These are phyloP conservation scores for Rhizomucor miehei DNA, from an alignment of 371 early-diverging fungal genomes.

Conservation along the genomic window DNA sequence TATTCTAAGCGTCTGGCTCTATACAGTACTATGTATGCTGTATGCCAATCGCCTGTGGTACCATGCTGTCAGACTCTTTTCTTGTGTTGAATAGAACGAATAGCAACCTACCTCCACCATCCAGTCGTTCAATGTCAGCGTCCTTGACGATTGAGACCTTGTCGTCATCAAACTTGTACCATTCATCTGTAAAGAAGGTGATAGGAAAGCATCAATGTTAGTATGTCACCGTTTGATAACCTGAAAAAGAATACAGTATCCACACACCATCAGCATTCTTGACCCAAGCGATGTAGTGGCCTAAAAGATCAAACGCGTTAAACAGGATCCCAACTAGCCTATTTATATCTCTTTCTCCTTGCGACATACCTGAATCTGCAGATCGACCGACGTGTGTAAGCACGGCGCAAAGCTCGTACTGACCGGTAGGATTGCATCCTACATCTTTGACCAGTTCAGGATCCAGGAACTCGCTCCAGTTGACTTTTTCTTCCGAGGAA, in stretches of 20 bases:
- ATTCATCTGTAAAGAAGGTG: slow-evolving; percentile 53
- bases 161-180: slow-evolving; percentile 96
- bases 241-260: background rate
- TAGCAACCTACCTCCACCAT: slow-evolving; percentile 72
- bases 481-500: slow-evolving; percentile 28
- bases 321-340: background rate
- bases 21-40: slow-evolving; percentile 80
- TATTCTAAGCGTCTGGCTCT: slow-evolving; percentile 50
- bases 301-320: too few species aligned
- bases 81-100: too few species aligned
- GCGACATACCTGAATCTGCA: slow-evolving; percentile 66
- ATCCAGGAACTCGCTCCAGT: slow-evolving; percentile 59
- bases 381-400: slow-evolving; percentile 86
- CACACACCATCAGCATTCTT: slow-evolving; percentile 52
- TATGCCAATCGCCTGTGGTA: slow-evolving; percentile 72
- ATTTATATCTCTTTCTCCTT: background rate
- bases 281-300: slow-evolving; percentile 94
- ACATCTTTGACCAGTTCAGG: slow-evolving; percentile 72
- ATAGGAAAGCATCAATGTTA: background rate
- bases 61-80: too few species aligned
- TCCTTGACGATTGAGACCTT: slow-evolving; percentile 81
- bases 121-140: slow-evolving; percentile 87
- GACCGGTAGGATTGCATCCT: slow-evolving; percentile 78
- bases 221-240: too few species aligned
- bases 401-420: slow-evolving; percentile 82